Evolutionary conservation across 352 stramenopile genomes (phyloP).

Genomic region (Globisporangium perplexum): DNA sequence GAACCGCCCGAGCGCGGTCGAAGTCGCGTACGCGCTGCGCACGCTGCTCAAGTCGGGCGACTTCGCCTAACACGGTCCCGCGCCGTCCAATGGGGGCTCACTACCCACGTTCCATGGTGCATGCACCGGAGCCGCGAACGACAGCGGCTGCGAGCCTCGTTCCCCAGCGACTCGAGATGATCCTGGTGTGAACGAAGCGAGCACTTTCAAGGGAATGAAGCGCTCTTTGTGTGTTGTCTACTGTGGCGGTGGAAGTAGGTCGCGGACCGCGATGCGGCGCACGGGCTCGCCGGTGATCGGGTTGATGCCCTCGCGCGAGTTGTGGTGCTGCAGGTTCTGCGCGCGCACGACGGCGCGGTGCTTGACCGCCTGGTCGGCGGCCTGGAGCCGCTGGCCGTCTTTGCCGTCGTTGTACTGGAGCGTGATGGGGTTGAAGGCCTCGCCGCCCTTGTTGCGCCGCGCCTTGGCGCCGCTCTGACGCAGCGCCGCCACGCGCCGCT

Average conservation of each 20-base stretch:
- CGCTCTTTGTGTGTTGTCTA: no score
- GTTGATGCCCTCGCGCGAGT: slow-evolving; percentile 77
- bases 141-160: no score
- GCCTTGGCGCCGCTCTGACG: slow-evolving; percentile 72
- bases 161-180: no score
- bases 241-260: slow-evolving; percentile 33
- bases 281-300: slow-evolving; percentile 79
- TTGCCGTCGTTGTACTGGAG: slow-evolving; percentile 85
- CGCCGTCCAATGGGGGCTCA: no score
- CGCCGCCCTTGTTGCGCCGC: slow-evolving; percentile 80
- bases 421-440: slow-evolving; percentile 86
- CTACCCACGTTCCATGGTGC: no score
- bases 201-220: no score
- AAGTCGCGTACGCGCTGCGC: slow-evolving; percentile 43
- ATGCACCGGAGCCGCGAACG: no score
- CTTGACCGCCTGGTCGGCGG: slow-evolving; percentile 64
- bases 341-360: slow-evolving; percentile 70
- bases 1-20: slow-evolving; percentile 37
- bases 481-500: slow-evolving; percentile 54
- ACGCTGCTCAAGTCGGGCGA: slow-evolving; percentile 27
- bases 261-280: slow-evolving; percentile 32
- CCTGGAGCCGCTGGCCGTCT: slow-evolving; percentile 64
- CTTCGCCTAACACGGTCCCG: slow-evolving; percentile 12
- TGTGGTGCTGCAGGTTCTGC: slow-evolving; percentile 78
- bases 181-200: no score